phyloP scores from a whole-genome alignment of 2,329 filamentous ascomycete species.

The Aspergillus hortae region DNA sequence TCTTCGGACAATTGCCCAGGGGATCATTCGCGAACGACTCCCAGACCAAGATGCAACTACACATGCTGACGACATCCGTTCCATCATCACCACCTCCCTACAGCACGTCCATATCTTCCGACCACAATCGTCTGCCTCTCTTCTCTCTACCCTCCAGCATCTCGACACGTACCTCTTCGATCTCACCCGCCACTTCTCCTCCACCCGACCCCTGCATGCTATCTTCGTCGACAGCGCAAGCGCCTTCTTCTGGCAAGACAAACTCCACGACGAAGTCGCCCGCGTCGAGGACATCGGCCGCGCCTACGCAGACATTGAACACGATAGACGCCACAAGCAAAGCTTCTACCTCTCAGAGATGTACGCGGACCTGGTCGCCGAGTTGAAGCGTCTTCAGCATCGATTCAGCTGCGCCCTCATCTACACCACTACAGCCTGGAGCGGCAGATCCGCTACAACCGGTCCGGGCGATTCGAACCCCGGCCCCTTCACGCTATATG shows the following conservation, averaged over 20 bases:
- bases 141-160: constrained; percentile 48
- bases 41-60: background rate
- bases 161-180: constrained; percentile 52
- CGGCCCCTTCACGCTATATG: constrained; percentile 18
- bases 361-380: constrained; percentile 26
- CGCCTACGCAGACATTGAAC: constrained; percentile 24
- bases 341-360: constrained; percentile 30
- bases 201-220: constrained; percentile 44
- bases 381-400: constrained; percentile 34
- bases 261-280: constrained; percentile 42
- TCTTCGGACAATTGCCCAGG: constrained; percentile 34
- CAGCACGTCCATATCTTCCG: constrained; percentile 58
- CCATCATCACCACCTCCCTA: constrained; percentile 40
- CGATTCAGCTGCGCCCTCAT: constrained; percentile 38
- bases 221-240: constrained; percentile 55
- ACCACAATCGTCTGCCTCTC: constrained; percentile 49
- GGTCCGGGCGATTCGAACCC: constrained; percentile 6
- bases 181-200: constrained; percentile 43
- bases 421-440: constrained; percentile 33
- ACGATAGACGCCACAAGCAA: constrained; percentile 21
- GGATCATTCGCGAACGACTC: constrained; percentile 21
- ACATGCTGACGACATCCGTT: constrained; percentile 14
- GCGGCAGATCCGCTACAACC: constrained; percentile 8
- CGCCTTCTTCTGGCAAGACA: constrained; percentile 55
- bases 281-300: constrained; percentile 37